Base-by-base conservation (phyloP, 305 asterid genomes). In the Stenogyne calaminthoides region DNA sequence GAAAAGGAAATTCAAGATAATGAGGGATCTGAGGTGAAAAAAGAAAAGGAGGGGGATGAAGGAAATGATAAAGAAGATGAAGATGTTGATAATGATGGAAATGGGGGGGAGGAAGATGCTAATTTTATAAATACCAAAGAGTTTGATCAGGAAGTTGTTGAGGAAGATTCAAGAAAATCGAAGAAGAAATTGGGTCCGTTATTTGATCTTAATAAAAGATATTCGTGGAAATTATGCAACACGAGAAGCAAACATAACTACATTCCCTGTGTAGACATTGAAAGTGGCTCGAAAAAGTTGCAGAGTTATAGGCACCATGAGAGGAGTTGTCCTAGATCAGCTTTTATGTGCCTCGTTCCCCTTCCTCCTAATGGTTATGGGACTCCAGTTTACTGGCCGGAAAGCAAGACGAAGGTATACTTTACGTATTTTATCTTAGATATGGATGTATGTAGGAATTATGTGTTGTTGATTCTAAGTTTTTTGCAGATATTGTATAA, bases 241-340 rank as follows among this genome's bases (percentile, higher is more conserved):
- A 80, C 94, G 32, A 88, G 88, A 77, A 94, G 98, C 88, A 94
- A 90, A 81, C 95, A 91, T 51, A 94, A 85, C 76, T 90, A 90
- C 87, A 92, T 94, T 79, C 99, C 99, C 39, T 94, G 99, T 78
- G 90, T 92, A 19, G 99, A 94, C 83, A 77, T 91, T 59, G 98
- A 92, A 82, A 82, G 77, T 76, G 82, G 80, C 2, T 44, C 54
- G 0, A 81, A 83, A 25, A 94, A 78, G 81, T 69, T 83, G 78
- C 92, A 71, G 71, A 81, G 88, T 62, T 86, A 86, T 77, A 77
- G 97, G 83, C 98, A 94, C 76, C 98, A 76, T 9, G 98, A 94
- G 78, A 88, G 97, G 84, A 91, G 93, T 80, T 94, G 99, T 69
- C 97, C 95, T 61, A 83, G 54, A 83, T 77, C 87, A 19, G 84